These are phyloP conservation scores for Sporobolus alterniflorus DNA, from an alignment of 202 grass and related monocot genomes.

Conservation along the genomic window DNA sequence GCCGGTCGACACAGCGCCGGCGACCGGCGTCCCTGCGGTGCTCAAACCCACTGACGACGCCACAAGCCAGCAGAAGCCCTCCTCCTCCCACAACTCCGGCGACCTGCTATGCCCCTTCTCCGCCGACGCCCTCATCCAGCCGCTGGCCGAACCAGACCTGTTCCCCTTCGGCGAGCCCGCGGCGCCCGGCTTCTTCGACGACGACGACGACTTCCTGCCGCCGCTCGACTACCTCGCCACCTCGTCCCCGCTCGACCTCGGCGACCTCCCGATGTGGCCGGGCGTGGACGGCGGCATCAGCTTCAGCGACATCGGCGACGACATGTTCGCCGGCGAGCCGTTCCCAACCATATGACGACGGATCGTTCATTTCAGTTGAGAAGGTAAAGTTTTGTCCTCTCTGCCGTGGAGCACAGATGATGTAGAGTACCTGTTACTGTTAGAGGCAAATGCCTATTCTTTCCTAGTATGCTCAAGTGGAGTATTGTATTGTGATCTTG, in stretches of 20 bases:
- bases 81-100: not conserved
- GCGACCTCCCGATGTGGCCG: constrained; percentile 22
- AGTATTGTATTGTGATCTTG: too few species aligned
- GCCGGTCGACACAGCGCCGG: not conserved
- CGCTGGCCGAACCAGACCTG: not conserved
- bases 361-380: not conserved
- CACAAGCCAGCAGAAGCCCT: not conserved
- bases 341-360: not conserved
- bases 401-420: not conserved
- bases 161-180: not conserved
- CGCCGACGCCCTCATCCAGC: not conserved
- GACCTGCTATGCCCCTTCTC: not conserved
- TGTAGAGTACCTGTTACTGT: too few species aligned
- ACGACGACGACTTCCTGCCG: not conserved
- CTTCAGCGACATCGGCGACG: constrained; percentile 35
- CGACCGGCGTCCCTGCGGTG: not conserved
- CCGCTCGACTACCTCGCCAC: not conserved
- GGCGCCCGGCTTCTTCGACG: not conserved
- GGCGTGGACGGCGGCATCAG: not conserved
- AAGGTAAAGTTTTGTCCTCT: not conserved
- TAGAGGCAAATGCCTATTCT: too few species aligned
- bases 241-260: constrained; percentile 20
- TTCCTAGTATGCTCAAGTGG: too few species aligned
- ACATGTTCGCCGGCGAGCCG: not conserved
- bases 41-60: not conserved